Evolutionary conservation across 2,329 filamentous ascomycete genomes (phyloP).

Genomic region (Botryosphaeria agaves): DNA sequence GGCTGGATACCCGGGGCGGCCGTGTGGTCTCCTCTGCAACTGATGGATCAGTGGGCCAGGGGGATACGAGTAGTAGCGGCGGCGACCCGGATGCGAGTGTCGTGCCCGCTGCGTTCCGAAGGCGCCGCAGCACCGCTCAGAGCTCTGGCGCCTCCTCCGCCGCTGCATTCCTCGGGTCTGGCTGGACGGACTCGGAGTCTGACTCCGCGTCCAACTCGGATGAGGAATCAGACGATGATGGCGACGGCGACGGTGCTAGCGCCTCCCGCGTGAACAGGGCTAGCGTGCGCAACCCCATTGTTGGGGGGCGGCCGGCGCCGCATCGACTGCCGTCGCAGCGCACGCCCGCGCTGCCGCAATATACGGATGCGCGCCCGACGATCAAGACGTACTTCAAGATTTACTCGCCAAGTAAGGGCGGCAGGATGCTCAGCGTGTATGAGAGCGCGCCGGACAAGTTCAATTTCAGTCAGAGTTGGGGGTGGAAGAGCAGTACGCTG

Average conservation of each 20-base stretch:
- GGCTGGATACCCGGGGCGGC: constrained; percentile 1
- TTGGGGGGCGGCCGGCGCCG: constrained; percentile 5
- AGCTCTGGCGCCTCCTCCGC: background rate
- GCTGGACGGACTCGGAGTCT: constrained; percentile 10
- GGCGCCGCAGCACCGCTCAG: constrained; percentile 1
- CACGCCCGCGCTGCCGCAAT: constrained; percentile 28
- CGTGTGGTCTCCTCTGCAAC: constrained; percentile 13
- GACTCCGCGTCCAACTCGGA: constrained; percentile 10
- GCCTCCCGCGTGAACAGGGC: too few relatives aligned
- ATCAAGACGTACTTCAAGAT: constrained; percentile 47
- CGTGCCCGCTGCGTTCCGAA: constrained; percentile 10
- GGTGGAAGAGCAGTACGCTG: constrained; percentile 42
- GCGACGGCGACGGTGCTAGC: constrained; percentile 7
- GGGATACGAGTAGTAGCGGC: constrained; percentile 27
- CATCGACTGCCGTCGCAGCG: constrained; percentile 1
- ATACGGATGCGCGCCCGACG: constrained; percentile 36
- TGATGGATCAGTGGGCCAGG: constrained; percentile 4
- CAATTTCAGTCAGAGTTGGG: constrained; percentile 43
- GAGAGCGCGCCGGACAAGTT: constrained; percentile 40
- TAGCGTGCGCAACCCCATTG: too few relatives aligned
- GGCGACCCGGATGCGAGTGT: constrained; percentile 24
- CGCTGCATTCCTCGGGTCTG: too few relatives aligned
- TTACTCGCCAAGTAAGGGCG: constrained; percentile 40
- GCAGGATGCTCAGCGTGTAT: constrained; percentile 40
- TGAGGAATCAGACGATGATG: constrained; percentile 12